Conservation (phyloP, 1,139 yeast species). For the Magnusiomyces fungicola region DNA sequence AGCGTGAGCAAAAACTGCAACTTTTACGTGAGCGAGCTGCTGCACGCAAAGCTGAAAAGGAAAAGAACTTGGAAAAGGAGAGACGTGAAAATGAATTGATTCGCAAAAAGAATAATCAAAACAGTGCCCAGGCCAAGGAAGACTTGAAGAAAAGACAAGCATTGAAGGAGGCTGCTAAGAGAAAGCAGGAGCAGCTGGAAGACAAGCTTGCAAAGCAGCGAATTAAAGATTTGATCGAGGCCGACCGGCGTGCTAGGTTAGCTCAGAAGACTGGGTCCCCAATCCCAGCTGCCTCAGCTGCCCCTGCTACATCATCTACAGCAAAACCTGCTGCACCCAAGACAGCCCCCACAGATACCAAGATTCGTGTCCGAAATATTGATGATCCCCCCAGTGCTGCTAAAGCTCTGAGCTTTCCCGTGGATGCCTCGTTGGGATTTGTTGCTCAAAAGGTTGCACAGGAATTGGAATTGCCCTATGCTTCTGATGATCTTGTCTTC, state of each 20-base stretch:
- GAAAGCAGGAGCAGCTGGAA: conserved; percentile 29
- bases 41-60: conserved; percentile 26
- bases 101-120: conserved; percentile 29
- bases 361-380: conserved; percentile 29
- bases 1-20: conserved; percentile 28
- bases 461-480: conserved; percentile 20
- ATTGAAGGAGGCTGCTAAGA: conserved; percentile 30
- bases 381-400: conserved; percentile 22
- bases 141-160: conserved; percentile 32
- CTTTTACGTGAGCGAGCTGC: conserved; percentile 28
- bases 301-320: conserved; percentile 11
- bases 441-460: conserved; percentile 27
- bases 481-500: conserved; percentile 21
- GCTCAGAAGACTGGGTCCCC: conserved; percentile 4
- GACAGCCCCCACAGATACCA: conserved; percentile 27
- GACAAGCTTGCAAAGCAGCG: conserved; percentile 32
- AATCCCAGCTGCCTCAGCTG: conserved; percentile 7
- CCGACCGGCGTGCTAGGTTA: conserved; percentile 31
- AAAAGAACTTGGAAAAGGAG: conserved; percentile 28
- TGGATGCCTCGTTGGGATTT: conserved; percentile 26
- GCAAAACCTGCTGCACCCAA: conserved; percentile 14
- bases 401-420: conserved; percentile 25
- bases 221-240: conserved; percentile 33
- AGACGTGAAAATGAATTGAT: conserved; percentile 28
- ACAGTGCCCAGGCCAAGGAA: conserved; percentile 27